phyloP scores from a whole-genome alignment of 2,329 filamentous ascomycete genomes.

The Ophiosphaerella korrae region DNA sequence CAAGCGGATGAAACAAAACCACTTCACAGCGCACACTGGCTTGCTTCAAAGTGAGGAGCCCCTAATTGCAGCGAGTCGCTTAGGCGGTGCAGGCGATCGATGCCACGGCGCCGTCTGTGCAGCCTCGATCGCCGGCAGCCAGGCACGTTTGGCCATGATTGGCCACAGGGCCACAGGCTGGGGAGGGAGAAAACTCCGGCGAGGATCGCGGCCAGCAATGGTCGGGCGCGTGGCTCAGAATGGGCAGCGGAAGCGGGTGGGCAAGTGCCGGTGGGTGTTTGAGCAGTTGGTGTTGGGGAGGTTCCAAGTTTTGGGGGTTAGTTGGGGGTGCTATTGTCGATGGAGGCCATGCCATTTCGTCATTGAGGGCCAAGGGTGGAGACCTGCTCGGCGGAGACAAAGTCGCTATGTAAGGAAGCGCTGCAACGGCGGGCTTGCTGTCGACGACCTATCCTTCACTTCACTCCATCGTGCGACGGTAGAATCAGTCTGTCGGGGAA shows the following conservation, averaged over 20 bases:
- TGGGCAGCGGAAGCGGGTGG: constrained; percentile 15
- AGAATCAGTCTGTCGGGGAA: too few species aligned
- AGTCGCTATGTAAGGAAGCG: constrained; percentile 24
- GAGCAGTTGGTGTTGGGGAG: too few species aligned
- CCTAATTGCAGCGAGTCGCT: too few species aligned
- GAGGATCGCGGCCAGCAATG: constrained; percentile 11
- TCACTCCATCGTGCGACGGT: too few species aligned
- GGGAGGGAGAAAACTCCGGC: constrained; percentile 8
- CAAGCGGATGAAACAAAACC: too few species aligned
- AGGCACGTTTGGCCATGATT: constrained; percentile 25
- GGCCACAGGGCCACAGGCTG: constrained; percentile 9
- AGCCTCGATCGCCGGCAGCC: too few species aligned
- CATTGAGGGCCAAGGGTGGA: constrained; percentile 27
- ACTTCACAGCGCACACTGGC: too few species aligned
- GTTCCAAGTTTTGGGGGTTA: constrained; percentile 32
- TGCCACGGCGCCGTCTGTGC: neutral
- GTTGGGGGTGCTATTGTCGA: constrained; percentile 18
- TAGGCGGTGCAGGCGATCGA: constrained; percentile 11
- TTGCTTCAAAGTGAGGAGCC: too few species aligned
- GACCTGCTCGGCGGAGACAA: constrained; percentile 21
- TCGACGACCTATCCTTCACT: too few species aligned
- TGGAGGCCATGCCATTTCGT: constrained; percentile 21
- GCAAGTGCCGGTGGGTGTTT: constrained; percentile 25
- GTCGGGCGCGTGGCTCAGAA: constrained; percentile 9
- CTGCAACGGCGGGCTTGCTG: too few species aligned